Evolutionary conservation across 1,284 basidiomycete genomes (phyloP), one percentile per base, ranked within the genome.

Genomic region (Pseudomicrostroma phylloplanum): DNA sequence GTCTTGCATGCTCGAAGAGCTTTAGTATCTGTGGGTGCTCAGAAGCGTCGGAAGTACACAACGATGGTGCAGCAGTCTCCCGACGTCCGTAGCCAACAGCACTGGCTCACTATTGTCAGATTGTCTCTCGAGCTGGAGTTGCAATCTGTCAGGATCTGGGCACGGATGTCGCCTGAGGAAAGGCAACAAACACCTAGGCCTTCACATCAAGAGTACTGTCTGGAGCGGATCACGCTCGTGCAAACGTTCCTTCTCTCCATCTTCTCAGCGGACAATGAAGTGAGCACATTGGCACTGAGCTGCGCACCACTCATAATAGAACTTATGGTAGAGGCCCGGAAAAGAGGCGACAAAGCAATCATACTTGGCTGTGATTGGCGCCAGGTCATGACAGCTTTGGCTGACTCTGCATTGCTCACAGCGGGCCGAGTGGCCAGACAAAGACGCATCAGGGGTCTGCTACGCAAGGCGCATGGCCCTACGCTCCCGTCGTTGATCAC

Each of bases 381-480:
- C 11, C 56, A 55, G 26, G 61, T 76, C 26, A 70, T 65, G 41
- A 59, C 62, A 19, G 62, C 73, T 9, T 56, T 75, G 21, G 66
- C 57, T 17, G 71, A 73, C 43, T 65, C 67, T 7, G 59, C 59
- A 26, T 67, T 69, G 42, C 51, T 67, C 23, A 65, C 66, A 30
- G 67, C 69, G 19, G 83, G 89, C 43, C 87, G 89, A 25, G 83
- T 89, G 46, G 87, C 85, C 7, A 86, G 90, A 75, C 90, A 92
- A 80, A 91, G 89, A 78, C 85, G 89, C 2, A 85, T 90, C 25
- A 83, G 90, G 12, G 88, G 86, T 73, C 80, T 89, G 43, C 77
- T 91, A 60, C 84, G 88, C 4, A 80, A 85, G 60, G 82, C 89
- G 54, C 83, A 86, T 0, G 83, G 83, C 19, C 86, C 88, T 9